Conservation (phyloP, 139 green algal genomes). For the Astrephomene gubernaculifera region DNA sequence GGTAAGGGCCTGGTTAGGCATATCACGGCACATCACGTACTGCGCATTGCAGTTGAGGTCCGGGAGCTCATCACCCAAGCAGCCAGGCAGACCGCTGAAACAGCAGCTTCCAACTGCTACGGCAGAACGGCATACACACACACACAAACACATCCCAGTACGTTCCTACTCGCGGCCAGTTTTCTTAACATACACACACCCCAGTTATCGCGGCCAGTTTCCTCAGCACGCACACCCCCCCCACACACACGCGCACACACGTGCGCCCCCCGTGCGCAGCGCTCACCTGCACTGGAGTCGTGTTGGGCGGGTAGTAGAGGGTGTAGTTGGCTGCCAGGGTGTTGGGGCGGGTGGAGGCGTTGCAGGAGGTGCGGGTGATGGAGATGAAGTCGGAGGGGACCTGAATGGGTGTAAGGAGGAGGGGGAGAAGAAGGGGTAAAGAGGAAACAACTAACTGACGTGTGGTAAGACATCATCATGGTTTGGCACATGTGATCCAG, state of each 20-base stretch:
- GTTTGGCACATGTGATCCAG: neutral
- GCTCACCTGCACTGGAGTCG: neutral
- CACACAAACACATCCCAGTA: neutral
- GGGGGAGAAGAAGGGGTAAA: neutral
- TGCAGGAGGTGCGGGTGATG: neutral
- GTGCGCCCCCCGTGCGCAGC: no score
- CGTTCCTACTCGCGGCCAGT: neutral
- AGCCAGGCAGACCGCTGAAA: no score
- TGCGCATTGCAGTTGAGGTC: neutral
- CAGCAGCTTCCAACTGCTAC: no score
- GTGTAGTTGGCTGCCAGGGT: neutral
- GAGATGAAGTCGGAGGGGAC: neutral
- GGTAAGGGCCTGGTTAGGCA: neutral
- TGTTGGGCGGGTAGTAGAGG: neutral
- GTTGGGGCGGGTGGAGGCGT: neutral
- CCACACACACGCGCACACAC: neutral
- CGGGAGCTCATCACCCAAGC: neutral
- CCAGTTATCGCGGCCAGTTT: neutral
- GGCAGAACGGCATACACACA: no score
- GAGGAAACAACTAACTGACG: neutral
- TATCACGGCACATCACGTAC: neutral
- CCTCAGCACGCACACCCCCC: neutral
- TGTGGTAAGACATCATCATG: neutral
- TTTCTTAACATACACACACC: neutral
- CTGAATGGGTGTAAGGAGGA: neutral